Base-by-base conservation (phyloP, 75 land plant genomes). In the Pseudotsuga menziesii region DNA sequence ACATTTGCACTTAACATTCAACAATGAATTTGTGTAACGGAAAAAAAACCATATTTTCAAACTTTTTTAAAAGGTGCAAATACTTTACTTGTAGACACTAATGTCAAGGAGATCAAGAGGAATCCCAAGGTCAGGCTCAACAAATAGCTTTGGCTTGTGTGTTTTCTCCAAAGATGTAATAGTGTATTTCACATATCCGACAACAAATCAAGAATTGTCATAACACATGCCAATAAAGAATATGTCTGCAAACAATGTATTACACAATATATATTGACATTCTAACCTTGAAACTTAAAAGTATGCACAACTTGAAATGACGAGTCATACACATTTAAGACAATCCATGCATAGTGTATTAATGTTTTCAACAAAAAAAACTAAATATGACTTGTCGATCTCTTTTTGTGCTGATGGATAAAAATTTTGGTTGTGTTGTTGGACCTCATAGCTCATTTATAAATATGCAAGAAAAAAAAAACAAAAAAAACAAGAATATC, bases 21-120 rank as follows among this genome's bases (percentile, higher is more conserved):
- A 39, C 25, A 4, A 27, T 26, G 29, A 13, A 70, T 48, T 26
- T 22, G 36, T 29, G 55, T 58, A 13, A 25, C 55, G n/a, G n/a
- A 44, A 56, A n/a, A 77, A 52, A 78, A 66, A 62, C 5, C 71
- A 67, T 19, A 6, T 36, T 66, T 73, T 16, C 14, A 22, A 22
- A n/a, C 4, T 23, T 54, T 8, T 64, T 25, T 32, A 71, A 22
- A 48, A 14, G 48, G 17, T 70, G 13, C 70, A 35, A 72, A 22
- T n/a, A 29, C 20, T 72, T 78, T 94, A 97, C 99, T 92, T 94
- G 85, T 97, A 97, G 11, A 91, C 89, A 83, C 92, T 92, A 78
- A 97, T 79, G 77, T 97, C 99, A 75, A 97, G 93, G 11, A 97
- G 85, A 80, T 97, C 99, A 66, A 97, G 88, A 2, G 99, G 99